A percentile compares a stretch with the other conserved stretches of the same genome.
phyloP scores from a whole-genome alignment of 169 alveolate genomes.

The Eimeria brunetti region DNA sequence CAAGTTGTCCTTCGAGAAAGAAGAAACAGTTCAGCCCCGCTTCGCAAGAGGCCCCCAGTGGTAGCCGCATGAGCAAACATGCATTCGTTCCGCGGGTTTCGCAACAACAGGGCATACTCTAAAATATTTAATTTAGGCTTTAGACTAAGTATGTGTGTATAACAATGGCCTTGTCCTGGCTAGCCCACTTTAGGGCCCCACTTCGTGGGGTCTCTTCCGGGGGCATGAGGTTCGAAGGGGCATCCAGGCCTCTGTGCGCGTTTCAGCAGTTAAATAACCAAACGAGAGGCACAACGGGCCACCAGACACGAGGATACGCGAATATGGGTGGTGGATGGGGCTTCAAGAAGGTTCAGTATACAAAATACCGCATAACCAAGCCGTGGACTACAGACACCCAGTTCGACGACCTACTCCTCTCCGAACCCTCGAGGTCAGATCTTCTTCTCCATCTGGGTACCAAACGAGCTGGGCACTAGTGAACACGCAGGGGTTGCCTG shows the following conservation, averaged over 20 bases:
- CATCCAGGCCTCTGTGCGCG: background rate
- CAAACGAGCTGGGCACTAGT: background rate
- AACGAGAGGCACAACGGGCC: background rate
- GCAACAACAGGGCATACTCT: background rate
- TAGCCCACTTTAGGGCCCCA: slow-evolving; percentile 57
- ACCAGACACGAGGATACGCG: slow-evolving; percentile 57
- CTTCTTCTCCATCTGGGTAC: background rate
- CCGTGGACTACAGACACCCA: slow-evolving; percentile 90
- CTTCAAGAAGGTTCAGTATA: slow-evolving; percentile 84
- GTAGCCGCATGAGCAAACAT: background rate
- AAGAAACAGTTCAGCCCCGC: slow-evolving; percentile 29
- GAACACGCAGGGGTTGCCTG: background rate
- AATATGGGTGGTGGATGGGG: slow-evolving; percentile 76
- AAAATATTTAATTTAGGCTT: background rate
- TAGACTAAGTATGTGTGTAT: slow-evolving; percentile 43
- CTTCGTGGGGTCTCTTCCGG: slow-evolving; percentile 59
- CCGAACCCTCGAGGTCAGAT: slow-evolving; percentile 88
- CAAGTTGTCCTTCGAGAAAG: background rate
- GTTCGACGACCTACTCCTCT: slow-evolving; percentile 89
- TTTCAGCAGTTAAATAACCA: background rate
- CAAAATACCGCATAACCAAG: slow-evolving; percentile 91
- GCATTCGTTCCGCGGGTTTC: background rate
- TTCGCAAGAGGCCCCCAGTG: slow-evolving; percentile 3
- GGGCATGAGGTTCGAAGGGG: slow-evolving; percentile 33
- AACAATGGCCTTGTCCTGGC: slow-evolving; percentile 34